Evolutionary conservation across 371 early-diverging fungal genomes (phyloP).

Genomic region (Encephalitozoon cuniculi): DNA sequence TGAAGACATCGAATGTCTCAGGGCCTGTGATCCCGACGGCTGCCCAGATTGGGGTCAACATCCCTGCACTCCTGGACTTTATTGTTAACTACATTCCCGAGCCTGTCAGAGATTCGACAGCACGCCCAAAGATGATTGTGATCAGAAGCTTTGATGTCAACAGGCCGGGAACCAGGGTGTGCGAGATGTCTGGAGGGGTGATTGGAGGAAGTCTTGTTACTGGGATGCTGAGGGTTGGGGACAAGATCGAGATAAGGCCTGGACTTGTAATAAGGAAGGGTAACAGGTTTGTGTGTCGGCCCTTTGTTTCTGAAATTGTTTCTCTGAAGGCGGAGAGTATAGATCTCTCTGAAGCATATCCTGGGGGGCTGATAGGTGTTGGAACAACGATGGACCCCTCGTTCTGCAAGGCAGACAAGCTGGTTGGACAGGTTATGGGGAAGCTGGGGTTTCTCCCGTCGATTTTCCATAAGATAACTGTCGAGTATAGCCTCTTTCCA

Average conservation of each 20-base stretch:
- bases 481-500: conserved; percentile 88
- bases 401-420: conserved; percentile 90
- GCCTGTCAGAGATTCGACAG: conserved; percentile 81
- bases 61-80: conserved; percentile 96
- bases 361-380: conserved; percentile 98
- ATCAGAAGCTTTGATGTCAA: conserved; percentile 99
- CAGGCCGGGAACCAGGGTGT: conserved; percentile 91
- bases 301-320: conserved; percentile 81
- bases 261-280: conserved; percentile 82
- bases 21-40: conserved; percentile 98
- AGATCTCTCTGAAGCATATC: conserved; percentile 85
- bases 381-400: conserved; percentile 97
- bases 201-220: conserved; percentile 95
- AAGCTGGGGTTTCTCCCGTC: conserved; percentile 83
- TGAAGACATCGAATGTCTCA: conserved; percentile 78
- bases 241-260: conserved; percentile 97
- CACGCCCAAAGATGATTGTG: conserved; percentile 85
- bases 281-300: conserved; percentile 74
- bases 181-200: conserved; percentile 93
- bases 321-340: conserved; percentile 85
- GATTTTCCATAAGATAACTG: conserved; percentile 84
- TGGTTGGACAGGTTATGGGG: conserved; percentile 97
- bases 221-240: conserved; percentile 85
- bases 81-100: conserved; percentile 93
- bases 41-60: conserved; percentile 95